Percentiles rank a stretch among this genome's conserved stretches.
phyloP scores from a whole-genome alignment of 495 filamentous ascomycete genomes.

The Podospora tetraspora region DNA sequence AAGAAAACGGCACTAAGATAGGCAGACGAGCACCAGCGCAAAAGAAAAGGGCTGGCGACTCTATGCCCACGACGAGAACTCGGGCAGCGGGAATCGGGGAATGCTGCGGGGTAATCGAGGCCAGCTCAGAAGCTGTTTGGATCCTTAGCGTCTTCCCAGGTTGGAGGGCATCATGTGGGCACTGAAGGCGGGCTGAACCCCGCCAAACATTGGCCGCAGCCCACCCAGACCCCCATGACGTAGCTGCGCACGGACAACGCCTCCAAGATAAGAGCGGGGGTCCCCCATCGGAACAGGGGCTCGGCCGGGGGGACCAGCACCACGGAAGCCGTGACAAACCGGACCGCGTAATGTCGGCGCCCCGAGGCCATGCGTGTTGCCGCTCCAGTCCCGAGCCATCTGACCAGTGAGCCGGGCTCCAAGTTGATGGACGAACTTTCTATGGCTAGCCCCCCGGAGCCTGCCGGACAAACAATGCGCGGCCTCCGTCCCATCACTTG shows the following conservation, averaged over 20 bases:
- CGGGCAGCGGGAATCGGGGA: neutral
- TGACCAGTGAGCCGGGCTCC: neutral
- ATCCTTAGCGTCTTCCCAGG: neutral
- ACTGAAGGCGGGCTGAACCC: neutral
- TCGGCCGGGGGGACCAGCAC: neutral
- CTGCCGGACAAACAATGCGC: neutral
- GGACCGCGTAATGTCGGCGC: neutral
- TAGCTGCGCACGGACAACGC: constrained; percentile 1
- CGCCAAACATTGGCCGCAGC: neutral
- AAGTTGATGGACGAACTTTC: neutral
- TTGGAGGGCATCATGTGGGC: neutral
- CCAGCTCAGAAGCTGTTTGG: neutral
- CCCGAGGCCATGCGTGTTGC: neutral
- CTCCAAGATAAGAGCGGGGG: neutral
- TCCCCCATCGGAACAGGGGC: neutral
- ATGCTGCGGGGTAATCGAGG: neutral
- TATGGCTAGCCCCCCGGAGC: neutral
- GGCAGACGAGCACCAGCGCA: neutral
- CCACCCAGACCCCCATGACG: constrained; percentile 8
- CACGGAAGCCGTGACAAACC: neutral
- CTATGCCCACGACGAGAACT: neutral
- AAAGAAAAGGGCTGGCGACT: neutral
- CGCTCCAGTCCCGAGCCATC: neutral
- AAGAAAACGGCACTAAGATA: neutral
- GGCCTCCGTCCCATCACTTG: neutral